Base-by-base conservation (phyloP, 2,329 filamentous ascomycete species). In the Domatiomyces globalis region DNA sequence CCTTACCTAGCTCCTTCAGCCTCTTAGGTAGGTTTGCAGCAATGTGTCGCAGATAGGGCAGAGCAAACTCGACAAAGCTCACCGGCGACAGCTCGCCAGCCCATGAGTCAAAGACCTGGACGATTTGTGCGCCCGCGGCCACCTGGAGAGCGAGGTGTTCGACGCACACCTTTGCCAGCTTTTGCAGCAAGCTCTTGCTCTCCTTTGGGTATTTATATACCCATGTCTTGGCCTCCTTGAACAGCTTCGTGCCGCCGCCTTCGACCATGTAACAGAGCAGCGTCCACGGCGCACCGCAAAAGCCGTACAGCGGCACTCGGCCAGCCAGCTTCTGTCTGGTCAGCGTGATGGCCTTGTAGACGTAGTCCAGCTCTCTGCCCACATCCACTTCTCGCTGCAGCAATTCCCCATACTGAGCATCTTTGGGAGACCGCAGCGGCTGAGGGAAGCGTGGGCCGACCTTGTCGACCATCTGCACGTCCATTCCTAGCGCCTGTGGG, bases 81-180 rank as follows among this genome's bases (percentile, higher is more conserved):
- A 79, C 70, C 1, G 92, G 90, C 7, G 85, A 88, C 45, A 98
- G 76, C 71, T 98, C 92, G 43, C 88, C 89, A 1, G 92, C 92
- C 90, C 92, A 98, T 0, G 90, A 96, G 66, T 98, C 92, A 64
- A 98, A 98, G 10, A 98, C 87, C 75, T 96, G 92, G 25, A 96
- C 75, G 65, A 95, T 79, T 81, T 95, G 92, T 50, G 92, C 92
- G 53, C 92, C 92, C 20, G 92, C 92, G 62, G 85, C 79, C 53
- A 98, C 90, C 69, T 98, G 92, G 55, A 89, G 74, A 5, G 89
- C 90, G 51, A 98, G 74, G 65, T 96, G 90, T 61, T 98, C 90
- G 6, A 96, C 88, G 66, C 92, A 96, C 33, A 96, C 78, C 64
- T 94, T 87, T 15, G 92, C 79, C 63, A 98, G 94, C 76, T 94